Percentiles rank a stretch among this genome's conserved stretches.
Evolutionary conservation across 108 stramenopile species (phyloP).

Genomic region (Stephanodiscus triporus): DNA sequence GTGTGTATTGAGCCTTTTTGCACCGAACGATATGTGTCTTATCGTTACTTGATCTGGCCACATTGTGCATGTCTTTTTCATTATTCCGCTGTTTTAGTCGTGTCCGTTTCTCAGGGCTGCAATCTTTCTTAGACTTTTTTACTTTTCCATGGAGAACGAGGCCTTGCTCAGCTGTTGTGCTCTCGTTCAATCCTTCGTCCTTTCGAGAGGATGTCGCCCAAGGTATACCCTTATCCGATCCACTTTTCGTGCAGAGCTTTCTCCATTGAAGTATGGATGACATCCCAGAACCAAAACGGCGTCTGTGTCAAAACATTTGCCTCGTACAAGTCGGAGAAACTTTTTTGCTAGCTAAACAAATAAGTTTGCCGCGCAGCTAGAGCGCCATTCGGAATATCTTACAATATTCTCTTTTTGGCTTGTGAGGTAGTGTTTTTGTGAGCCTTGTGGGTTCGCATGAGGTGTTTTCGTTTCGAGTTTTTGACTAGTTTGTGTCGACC

Average conservation of each 20-base stretch:
- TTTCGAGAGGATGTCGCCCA: not conserved
- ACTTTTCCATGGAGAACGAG: not conserved
- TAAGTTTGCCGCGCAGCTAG: not conserved
- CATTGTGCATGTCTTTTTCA: not conserved
- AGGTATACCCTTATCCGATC: not conserved
- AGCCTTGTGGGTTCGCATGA: too few species aligned
- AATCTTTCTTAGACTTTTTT: not conserved
- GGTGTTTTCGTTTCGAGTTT: too few species aligned
- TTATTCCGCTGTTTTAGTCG: not conserved
- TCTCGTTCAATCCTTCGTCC: not conserved
- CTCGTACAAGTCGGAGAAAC: not conserved
- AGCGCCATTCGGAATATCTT: too few species aligned
- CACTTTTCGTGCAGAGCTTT: slow-evolving; percentile 5
- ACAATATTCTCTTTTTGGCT: too few species aligned
- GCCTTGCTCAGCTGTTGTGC: not conserved
- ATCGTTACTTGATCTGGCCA: not conserved
- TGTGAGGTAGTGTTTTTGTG: too few species aligned
- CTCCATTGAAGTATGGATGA: slow-evolving; percentile 16
- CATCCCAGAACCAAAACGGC: not conserved
- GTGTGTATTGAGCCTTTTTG: slow-evolving; percentile 2
- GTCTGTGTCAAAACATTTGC: not conserved
- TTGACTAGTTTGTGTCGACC: too few species aligned
- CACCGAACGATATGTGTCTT: slow-evolving; percentile 4
- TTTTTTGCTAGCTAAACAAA: not conserved
- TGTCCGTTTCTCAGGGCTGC: not conserved